A percentile compares a stretch with the other conserved stretches of the same genome.
Conservation (phyloP, 139 green algal species). For the Micromonas pusilla region DNA sequence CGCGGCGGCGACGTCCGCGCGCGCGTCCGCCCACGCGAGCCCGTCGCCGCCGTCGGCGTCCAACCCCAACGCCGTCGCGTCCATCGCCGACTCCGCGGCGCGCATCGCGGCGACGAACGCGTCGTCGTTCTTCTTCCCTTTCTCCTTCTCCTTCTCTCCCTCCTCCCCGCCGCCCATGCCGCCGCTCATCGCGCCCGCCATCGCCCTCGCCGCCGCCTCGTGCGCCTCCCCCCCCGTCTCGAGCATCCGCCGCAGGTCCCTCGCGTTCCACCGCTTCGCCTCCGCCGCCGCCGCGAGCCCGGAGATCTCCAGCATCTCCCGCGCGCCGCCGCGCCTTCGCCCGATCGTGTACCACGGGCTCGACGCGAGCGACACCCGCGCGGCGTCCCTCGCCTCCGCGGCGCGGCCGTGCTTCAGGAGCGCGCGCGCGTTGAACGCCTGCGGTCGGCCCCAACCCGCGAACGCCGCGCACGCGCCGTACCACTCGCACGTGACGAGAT, state of each 20-base stretch:
- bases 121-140: background rate
- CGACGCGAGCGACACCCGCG: background rate
- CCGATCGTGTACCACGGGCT: background rate
- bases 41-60: background rate
- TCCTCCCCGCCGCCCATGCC: background rate
- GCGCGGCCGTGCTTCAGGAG: background rate
- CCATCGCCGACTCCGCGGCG: background rate
- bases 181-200: background rate
- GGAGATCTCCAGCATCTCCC: background rate
- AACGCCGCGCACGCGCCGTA: background rate
- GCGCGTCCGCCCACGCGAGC: background rate
- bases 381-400: constrained; percentile 8
- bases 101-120: background rate
- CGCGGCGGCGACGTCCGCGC: background rate
- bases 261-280: background rate
- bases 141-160: background rate
- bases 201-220: background rate
- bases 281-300: background rate
- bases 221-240: background rate
- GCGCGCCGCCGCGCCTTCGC: background rate
- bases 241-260: background rate
- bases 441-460: constrained; percentile 5
- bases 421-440: constrained; percentile 17
- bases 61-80: background rate
- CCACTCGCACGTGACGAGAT: constrained; percentile 14